Evolutionary conservation across 2,329 filamentous ascomycete genomes (phyloP).

Genomic region (Colletotrichum sp.): DNA sequence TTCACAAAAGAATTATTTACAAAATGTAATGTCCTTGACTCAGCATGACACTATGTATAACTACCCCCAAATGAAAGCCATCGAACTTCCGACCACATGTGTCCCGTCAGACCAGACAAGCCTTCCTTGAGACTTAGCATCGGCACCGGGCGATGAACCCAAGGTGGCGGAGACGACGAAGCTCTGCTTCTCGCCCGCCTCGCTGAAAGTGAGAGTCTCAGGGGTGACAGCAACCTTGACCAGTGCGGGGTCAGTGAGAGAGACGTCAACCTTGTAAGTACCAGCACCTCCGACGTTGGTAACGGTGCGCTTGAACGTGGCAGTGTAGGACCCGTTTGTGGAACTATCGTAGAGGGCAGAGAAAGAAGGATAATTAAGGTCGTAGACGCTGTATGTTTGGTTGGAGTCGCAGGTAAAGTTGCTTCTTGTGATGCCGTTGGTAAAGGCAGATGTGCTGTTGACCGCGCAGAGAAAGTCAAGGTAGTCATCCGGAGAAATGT

Average conservation of each 20-base stretch:
- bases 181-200: neutral
- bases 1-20: no score
- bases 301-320: conserved; percentile 14
- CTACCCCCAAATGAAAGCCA: neutral
- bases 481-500: conserved; percentile 25
- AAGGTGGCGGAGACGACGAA: neutral
- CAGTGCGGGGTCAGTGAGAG: neutral
- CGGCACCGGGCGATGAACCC: neutral
- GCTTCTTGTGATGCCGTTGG: neutral
- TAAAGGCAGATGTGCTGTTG: conserved; percentile 18
- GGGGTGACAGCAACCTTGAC: neutral
- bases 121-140: neutral
- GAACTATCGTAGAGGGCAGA: neutral
- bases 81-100: conserved; percentile 16
- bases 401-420: neutral
- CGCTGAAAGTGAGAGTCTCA: neutral
- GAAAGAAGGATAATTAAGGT: conserved; percentile 21
- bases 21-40: neutral
- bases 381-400: conserved; percentile 2
- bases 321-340: neutral
- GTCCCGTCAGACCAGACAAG: conserved; percentile 16
- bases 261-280: conserved; percentile 4
- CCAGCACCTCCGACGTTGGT: conserved; percentile 11
- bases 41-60: neutral
- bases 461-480: conserved; percentile 27